Evolutionary conservation across 2,329 filamentous ascomycete genomes (phyloP), one percentile per base, ranked within the genome.

Genomic region (Fusarium sp.): DNA sequence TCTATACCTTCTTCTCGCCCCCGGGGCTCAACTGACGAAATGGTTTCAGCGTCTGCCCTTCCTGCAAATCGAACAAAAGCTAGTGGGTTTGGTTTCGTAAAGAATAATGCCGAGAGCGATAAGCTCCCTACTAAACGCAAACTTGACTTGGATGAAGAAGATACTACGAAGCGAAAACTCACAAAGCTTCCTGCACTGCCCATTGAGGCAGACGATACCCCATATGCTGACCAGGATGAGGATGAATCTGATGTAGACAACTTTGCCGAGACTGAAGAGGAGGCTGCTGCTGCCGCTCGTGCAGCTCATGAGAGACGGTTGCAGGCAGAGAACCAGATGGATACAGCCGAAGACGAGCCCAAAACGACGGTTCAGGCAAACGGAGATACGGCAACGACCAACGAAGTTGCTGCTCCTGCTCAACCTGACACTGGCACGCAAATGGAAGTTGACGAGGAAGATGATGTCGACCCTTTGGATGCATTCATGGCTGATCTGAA

Each of bases 401-500:
- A 69, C 10, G 53, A 69, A 26, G 17, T 56, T 15, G 66, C 71
- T 19, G 53, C 68, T 26, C 15, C 56, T 15, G 65, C 71, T 19
- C 70, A 68, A 15, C 55, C 68, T 4, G 59, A 72, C 21, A 30
- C 71, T 49, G 36, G 67, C 42, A 83, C 85, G 32, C 74, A 80
- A 32, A 90, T 89, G 86, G 83, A 88, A 26, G 79, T 88, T 60
- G 88, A 89, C 68, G 80, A 76, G 45, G 54, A 88, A 56, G 89
- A 93, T 54, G 92, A 94, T 44, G 81, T 96, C 34, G 96, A 99
- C 77, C 93, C 96, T 9, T 83, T 99, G 36, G 96, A 99, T 80
- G 95, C 94, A n/a, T 99, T 96, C 81, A 99, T 99, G 96, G 91
- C 89, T 51, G 88, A 86, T 62, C 83, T 89, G 17, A 83, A 85